Percentiles rank a stretch among this genome's conserved stretches.
These are phyloP conservation scores for Agrocybe chaxingu DNA, from an alignment of 768 basidiomycete species.

Conservation along the genomic window DNA sequence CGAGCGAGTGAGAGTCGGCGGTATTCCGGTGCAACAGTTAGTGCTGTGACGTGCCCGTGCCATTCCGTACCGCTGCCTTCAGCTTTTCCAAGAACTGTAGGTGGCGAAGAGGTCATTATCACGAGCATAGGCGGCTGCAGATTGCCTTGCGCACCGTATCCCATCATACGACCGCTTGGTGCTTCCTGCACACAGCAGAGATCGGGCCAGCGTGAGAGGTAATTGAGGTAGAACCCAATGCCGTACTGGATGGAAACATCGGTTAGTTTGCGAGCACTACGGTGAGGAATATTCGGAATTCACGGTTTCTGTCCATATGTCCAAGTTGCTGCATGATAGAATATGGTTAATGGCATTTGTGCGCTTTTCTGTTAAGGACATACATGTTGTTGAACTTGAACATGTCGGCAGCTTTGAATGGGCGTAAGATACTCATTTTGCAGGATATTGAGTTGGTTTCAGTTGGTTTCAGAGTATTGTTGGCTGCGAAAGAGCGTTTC, in stretches of 20 bases:
- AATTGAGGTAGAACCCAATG: conserved; percentile 84
- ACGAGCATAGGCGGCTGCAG: conserved; percentile 1
- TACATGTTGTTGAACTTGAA: conserved; percentile 93
- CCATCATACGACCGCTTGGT: conserved; percentile 83
- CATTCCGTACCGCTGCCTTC: conserved; percentile 75
- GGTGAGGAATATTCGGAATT: conserved; percentile 21
- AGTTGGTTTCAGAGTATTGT: neutral
- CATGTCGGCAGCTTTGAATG: conserved; percentile 86
- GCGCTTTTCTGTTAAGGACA: conserved; percentile 17
- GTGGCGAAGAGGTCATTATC: neutral
- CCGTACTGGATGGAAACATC: conserved; percentile 58
- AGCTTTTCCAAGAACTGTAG: conserved; percentile 87
- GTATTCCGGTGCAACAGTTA: conserved; percentile 93
- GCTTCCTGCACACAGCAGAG: conserved; percentile 82
- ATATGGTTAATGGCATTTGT: neutral
- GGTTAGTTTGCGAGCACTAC: neutral
- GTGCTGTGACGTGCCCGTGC: conserved; percentile 94
- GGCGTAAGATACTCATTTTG: conserved; percentile 82
- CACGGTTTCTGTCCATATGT: conserved; percentile 97
- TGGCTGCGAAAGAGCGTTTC: neutral
- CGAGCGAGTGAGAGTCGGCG: conserved; percentile 84
- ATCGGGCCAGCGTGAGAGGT: conserved; percentile 91
- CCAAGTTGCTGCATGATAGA: conserved; percentile 66
- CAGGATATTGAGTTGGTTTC: neutral
- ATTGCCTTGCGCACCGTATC: conserved; percentile 66